A percentile compares a stretch with the other conserved stretches of the same genome.
These are phyloP conservation scores for Trametes elegans DNA, from an alignment of 768 basidiomycete species.

Conservation along the genomic window DNA sequence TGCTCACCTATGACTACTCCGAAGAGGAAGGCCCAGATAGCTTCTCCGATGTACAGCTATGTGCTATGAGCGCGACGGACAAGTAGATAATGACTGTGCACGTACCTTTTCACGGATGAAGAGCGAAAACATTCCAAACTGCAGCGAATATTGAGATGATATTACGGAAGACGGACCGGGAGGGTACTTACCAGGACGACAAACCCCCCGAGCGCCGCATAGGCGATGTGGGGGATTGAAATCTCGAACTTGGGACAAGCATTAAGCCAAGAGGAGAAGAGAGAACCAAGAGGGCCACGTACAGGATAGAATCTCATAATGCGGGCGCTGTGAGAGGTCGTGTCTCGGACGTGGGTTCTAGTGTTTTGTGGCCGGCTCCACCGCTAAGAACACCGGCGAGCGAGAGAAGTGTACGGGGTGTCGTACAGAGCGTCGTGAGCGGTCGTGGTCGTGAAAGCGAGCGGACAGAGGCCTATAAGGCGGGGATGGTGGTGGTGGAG, in stretches of 20 bases:
- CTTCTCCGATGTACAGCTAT: slow-evolving; percentile 92
- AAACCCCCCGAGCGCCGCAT: slow-evolving; percentile 79
- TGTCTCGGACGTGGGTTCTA: slow-evolving; percentile 1
- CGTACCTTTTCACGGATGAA: slow-evolving; percentile 82
- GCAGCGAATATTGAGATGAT: slow-evolving; percentile 1
- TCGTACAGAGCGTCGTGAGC: slow-evolving; percentile 7
- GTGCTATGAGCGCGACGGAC: slow-evolving; percentile 1
- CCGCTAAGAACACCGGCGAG: not conserved
- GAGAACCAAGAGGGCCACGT: too few relatives aligned
- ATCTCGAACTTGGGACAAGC: slow-evolving; percentile 47
- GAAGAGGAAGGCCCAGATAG: slow-evolving; percentile 91
- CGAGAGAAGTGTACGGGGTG: not conserved
- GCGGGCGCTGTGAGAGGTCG: not conserved
- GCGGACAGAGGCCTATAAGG: not conserved
- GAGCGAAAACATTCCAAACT: slow-evolving; percentile 96
- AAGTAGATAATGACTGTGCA: not conserved
- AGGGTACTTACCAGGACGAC: slow-evolving; percentile 60
- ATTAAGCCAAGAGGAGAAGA: not conserved
- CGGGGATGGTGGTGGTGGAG: slow-evolving; percentile 13
- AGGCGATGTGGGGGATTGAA: slow-evolving; percentile 70
- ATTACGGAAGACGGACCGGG: not conserved
- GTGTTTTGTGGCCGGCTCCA: slow-evolving; percentile 2
- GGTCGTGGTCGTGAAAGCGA: slow-evolving; percentile 9
- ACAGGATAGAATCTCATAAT: slow-evolving; percentile 53
- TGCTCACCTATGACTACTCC: slow-evolving; percentile 79